Percentiles rank a stretch among this genome's conserved stretches.
phyloP scores from a whole-genome alignment of 257 asterid species.

The Nicotiana benthamiana region DNA sequence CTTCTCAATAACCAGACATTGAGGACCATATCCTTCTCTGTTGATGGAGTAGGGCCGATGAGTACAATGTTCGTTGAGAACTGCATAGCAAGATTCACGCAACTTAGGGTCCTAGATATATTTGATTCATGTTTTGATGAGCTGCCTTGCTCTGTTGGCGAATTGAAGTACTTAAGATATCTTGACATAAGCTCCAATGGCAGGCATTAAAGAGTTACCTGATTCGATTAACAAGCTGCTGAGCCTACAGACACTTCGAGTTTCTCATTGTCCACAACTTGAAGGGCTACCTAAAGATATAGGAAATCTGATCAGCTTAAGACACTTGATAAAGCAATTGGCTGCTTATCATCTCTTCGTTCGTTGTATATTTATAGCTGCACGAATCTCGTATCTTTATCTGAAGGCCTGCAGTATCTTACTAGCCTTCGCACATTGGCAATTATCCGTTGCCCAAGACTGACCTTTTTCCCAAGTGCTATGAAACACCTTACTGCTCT shows the following conservation, averaged over 20 bases:
- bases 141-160: neutral
- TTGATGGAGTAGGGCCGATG: neutral
- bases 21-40: neutral
- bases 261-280: neutral
- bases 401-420: neutral
- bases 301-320: neutral
- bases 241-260: neutral
- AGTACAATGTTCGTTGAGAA: neutral
- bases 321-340: constrained; percentile 1
- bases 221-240: neutral
- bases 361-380: neutral
- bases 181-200: neutral
- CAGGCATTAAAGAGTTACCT: neutral
- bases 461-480: constrained; percentile 6
- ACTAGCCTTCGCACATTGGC: neutral
- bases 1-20: neutral
- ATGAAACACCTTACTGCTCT: constrained; percentile 2
- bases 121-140: neutral
- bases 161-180: constrained; percentile 1
- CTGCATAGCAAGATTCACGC: neutral
- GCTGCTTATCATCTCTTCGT: neutral
- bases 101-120: neutral
- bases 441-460: neutral
- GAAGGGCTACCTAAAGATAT: neutral
- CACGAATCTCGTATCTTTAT: neutral